These are phyloP conservation scores for Ogataea corticis DNA, from an alignment of 805 yeast genomes.

Conservation along the genomic window DNA sequence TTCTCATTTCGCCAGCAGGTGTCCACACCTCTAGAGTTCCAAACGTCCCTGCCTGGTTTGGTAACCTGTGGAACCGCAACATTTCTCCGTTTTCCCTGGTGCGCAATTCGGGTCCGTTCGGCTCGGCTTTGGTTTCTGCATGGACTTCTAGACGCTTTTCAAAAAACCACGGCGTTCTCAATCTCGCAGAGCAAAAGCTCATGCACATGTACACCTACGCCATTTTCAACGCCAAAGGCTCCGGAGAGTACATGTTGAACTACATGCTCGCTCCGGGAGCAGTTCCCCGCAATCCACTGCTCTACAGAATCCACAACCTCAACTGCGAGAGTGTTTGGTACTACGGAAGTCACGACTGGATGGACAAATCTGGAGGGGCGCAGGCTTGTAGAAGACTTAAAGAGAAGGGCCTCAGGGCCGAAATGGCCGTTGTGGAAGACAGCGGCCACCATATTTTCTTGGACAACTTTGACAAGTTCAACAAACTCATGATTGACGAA, in stretches of 20 bases:
- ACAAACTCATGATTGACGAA: slow-evolving; percentile 49
- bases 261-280: slow-evolving; percentile 90
- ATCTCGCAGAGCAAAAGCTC: slow-evolving; percentile 43
- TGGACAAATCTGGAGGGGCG: slow-evolving; percentile 53
- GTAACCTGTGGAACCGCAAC: slow-evolving; percentile 71
- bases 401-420: slow-evolving; percentile 27
- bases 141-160: slow-evolving; percentile 88
- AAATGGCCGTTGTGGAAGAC: slow-evolving; percentile 41
- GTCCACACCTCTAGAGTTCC: slow-evolving; percentile 53
- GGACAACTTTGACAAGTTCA: slow-evolving; percentile 60
- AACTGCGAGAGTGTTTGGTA: slow-evolving; percentile 74
- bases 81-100: slow-evolving; percentile 84
- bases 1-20: slow-evolving; percentile 92
- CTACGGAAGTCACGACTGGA: slow-evolving; percentile 78
- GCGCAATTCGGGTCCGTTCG: slow-evolving; percentile 75
- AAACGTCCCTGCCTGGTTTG: slow-evolving; percentile 73
- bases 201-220: slow-evolving; percentile 81
- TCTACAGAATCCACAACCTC: slow-evolving; percentile 49
- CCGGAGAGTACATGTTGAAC: slow-evolving; percentile 90
- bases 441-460: slow-evolving; percentile 81
- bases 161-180: slow-evolving; percentile 37
- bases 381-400: slow-evolving; percentile 38
- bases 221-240: slow-evolving; percentile 83
- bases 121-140: slow-evolving; percentile 82
- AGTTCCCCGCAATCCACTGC: slow-evolving; percentile 74